A percentile compares a stretch with the other conserved stretches of the same genome.
Conservation (phyloP, 495 filamentous ascomycete genomes). For the Tirmania nivea region DNA sequence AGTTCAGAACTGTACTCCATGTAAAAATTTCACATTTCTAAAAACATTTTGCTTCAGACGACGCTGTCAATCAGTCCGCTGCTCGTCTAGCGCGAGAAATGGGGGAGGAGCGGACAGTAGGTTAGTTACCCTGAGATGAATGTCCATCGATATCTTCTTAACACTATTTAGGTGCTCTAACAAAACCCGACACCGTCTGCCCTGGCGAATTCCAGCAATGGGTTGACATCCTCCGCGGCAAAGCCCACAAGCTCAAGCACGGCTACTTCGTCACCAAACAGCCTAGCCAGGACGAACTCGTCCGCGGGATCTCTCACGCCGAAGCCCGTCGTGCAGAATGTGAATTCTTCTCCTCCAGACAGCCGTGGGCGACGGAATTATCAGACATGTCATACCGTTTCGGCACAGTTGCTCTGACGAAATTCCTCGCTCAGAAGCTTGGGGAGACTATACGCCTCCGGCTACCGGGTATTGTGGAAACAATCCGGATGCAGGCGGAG, state of each 20-base stretch:
- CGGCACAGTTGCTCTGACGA: slow-evolving; percentile 21
- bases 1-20: too few species aligned
- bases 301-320: slow-evolving; percentile 16
- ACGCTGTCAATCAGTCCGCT: slow-evolving; percentile 20
- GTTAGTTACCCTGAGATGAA: not conserved
- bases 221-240: slow-evolving; percentile 20
- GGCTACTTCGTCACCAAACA: slow-evolving; percentile 30
- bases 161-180: slow-evolving; percentile 22
- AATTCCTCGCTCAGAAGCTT: slow-evolving; percentile 21
- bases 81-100: slow-evolving; percentile 14
- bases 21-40: too few species aligned
- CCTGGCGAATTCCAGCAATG: slow-evolving; percentile 16
- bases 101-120: slow-evolving; percentile 20
- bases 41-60: slow-evolving; percentile 7
- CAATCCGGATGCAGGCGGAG: slow-evolving; percentile 14
- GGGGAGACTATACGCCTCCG: slow-evolving; percentile 17
- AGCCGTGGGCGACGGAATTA: slow-evolving; percentile 23
- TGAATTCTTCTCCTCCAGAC: slow-evolving; percentile 20
- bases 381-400: slow-evolving; percentile 18
- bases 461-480: slow-evolving; percentile 20
- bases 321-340: slow-evolving; percentile 22
- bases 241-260: slow-evolving; percentile 20
- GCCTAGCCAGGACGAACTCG: slow-evolving; percentile 22
- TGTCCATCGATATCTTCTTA: not conserved
- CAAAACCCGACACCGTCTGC: slow-evolving; percentile 28